Conservation (phyloP, 768 basidiomycete genomes). For the Fomitopsis pulvina region DNA sequence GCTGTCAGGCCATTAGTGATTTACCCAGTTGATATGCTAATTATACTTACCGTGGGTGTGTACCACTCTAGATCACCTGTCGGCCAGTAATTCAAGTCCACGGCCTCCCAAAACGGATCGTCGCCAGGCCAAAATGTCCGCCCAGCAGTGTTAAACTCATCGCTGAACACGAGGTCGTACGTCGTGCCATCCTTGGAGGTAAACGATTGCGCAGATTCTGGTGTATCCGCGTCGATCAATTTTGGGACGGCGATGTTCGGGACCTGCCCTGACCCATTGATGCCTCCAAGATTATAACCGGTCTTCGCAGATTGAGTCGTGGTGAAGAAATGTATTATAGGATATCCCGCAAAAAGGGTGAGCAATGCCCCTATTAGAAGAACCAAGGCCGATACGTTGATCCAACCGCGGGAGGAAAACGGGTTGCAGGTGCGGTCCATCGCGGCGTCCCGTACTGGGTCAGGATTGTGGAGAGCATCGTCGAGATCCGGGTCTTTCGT, state of each 20-base stretch:
- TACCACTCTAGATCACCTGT: constrained; percentile 86
- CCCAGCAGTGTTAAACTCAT: constrained; percentile 74
- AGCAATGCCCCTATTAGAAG: constrained; percentile 63
- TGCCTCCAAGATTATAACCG: constrained; percentile 85
- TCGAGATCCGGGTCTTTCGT: constrained; percentile 79
- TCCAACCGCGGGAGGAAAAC: constrained; percentile 80
- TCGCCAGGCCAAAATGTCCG: constrained; percentile 76
- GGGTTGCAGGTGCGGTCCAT: constrained; percentile 56
- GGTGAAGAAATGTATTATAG: constrained; percentile 58
- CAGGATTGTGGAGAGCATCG: constrained; percentile 86
- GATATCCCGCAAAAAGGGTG: constrained; percentile 83
- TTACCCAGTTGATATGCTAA: not conserved
- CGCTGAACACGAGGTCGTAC: constrained; percentile 84
- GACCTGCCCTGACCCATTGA: constrained; percentile 85
- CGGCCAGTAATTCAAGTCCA: constrained; percentile 79
- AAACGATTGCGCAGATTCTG: constrained; percentile 44
- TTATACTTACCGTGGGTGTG: constrained; percentile 48
- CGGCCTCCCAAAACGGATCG: constrained; percentile 84
- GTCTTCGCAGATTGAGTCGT: constrained; percentile 19
- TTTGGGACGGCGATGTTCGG: constrained; percentile 62
- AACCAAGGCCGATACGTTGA: constrained; percentile 69
- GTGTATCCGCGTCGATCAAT: constrained; percentile 78
- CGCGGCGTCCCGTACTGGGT: constrained; percentile 61
- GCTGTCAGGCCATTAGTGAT: constrained; percentile 25
- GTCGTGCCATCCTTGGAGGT: constrained; percentile 69